Conservation (phyloP, 1,284 basidiomycete genomes). For the Leccinum subrobustum region DNA sequence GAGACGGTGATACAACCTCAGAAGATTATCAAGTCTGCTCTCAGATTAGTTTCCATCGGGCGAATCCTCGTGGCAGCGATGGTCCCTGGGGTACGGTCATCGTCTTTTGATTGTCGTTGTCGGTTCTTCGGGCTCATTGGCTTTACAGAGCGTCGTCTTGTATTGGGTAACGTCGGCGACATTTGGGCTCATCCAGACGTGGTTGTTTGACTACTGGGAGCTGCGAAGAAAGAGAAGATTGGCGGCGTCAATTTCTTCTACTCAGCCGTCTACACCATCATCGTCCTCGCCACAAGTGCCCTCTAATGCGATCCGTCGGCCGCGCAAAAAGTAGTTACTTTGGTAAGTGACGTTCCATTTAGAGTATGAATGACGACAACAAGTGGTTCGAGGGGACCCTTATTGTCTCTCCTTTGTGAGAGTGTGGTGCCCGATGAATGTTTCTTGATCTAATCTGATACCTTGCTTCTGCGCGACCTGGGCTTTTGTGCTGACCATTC, state of each 20-base stretch:
- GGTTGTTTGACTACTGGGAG: constrained; percentile 68
- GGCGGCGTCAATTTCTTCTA: constrained; percentile 6
- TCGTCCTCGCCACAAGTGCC: constrained; percentile 1
- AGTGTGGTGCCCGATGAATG: constrained; percentile 51
- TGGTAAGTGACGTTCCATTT: constrained; percentile 15
- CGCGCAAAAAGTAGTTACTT: constrained; percentile 15
- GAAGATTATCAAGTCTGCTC: constrained; percentile 57
- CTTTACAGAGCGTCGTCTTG: constrained; percentile 64
- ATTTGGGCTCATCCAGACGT: constrained; percentile 79
- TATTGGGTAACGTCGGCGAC: constrained; percentile 86
- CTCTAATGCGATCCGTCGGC: background rate
- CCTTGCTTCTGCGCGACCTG: background rate
- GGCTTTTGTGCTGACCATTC: constrained; percentile 12
- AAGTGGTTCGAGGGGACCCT: constrained; percentile 70
- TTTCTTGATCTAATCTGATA: constrained; percentile 90
- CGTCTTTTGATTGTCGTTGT: background rate
- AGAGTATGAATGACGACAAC: constrained; percentile 58
- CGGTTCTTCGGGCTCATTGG: constrained; percentile 6
- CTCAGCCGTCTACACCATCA: background rate
- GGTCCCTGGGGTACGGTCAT: constrained; percentile 68
- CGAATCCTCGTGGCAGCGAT: constrained; percentile 77
- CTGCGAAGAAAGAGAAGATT: constrained; percentile 41
- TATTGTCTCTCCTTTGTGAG: constrained; percentile 24
- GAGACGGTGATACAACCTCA: constrained; percentile 47
- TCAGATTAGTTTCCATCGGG: constrained; percentile 64